These are phyloP conservation scores for Penicillium arizonense DNA, from an alignment of 495 filamentous ascomycete genomes.

Conservation along the genomic window DNA sequence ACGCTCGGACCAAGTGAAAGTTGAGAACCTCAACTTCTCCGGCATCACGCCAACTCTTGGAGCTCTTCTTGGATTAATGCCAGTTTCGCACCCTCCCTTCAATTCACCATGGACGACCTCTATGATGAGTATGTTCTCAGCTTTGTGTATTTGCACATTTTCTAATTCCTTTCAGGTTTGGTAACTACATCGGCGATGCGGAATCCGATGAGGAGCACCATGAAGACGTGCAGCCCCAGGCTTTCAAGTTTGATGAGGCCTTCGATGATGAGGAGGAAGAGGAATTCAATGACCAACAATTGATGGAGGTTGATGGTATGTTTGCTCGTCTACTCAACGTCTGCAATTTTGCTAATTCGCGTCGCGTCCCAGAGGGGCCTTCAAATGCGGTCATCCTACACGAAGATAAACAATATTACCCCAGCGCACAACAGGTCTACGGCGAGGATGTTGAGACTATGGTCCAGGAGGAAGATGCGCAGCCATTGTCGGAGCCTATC, in stretches of 20 bases:
- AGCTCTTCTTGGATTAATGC: background rate
- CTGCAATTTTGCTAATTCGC: constrained; percentile 12
- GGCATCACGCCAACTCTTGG: constrained; percentile 22
- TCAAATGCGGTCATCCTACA: constrained; percentile 96
- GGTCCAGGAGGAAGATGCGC: constrained; percentile 96
- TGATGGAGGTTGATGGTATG: constrained; percentile 92
- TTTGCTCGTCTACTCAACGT: background rate
- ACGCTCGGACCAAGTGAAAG: constrained; percentile 29
- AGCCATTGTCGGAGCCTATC: constrained; percentile 87
- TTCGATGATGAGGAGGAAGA: constrained; percentile 62
- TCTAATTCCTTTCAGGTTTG: constrained; percentile 60
- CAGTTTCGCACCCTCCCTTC: constrained; percentile 5
- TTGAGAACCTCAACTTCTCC: constrained; percentile 20
- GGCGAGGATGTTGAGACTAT: constrained; percentile 90
- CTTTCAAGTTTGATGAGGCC: constrained; percentile 78
- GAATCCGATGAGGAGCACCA: constrained; percentile 85
- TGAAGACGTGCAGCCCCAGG: constrained; percentile 65
- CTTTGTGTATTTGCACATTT: background rate
- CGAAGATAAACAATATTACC: constrained; percentile 99
- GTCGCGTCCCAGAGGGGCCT: constrained; percentile 67
- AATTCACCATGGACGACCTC: constrained; percentile 69
- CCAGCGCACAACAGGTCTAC: constrained; percentile 92
- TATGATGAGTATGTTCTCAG: constrained; percentile 70
- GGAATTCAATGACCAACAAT: constrained; percentile 65
- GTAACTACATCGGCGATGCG: constrained; percentile 92